Conservation (phyloP, 169 alveolate genomes). For the Cryptosporidium meleagridis region DNA sequence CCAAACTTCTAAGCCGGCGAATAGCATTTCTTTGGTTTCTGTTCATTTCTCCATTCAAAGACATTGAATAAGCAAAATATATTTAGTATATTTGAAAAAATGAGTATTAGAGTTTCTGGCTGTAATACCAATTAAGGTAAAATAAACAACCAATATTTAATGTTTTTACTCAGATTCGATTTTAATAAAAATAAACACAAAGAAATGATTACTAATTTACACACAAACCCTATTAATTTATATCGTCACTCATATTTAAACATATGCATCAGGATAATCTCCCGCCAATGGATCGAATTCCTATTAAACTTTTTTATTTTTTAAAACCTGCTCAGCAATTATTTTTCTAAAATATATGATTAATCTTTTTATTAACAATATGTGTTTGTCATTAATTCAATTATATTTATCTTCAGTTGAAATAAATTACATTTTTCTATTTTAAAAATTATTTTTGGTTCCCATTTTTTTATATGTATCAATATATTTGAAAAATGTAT, state of each 20-base stretch:
- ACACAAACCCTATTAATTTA: constrained; percentile 10
- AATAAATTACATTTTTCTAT: no score
- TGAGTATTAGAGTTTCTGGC: neutral
- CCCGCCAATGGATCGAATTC: constrained; percentile 4
- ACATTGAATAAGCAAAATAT: neutral
- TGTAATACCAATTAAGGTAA: neutral
- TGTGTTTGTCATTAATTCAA: no score
- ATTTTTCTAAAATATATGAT: neutral
- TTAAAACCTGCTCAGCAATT: neutral
- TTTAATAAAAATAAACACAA: neutral
- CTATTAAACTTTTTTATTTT: neutral
- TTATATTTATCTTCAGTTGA: no score
- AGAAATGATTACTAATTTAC: neutral
- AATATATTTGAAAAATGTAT: no score
- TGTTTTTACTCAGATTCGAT: neutral
- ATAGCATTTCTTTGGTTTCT: constrained; percentile 39
- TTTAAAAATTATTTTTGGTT: no score
- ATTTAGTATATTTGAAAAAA: neutral
- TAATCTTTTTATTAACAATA: no score
- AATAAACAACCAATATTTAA: constrained; percentile 7
- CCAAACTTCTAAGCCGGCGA: constrained; percentile 72
- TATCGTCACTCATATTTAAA: constrained; percentile 21
- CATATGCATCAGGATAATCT: constrained; percentile 21
- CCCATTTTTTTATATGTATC: no score
- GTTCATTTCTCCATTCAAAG: constrained; percentile 47